A percentile compares a stretch with the other conserved stretches of the same genome.
phyloP scores from a whole-genome alignment of 2,329 filamentous ascomycete genomes.

The Aspergillus sp. region DNA sequence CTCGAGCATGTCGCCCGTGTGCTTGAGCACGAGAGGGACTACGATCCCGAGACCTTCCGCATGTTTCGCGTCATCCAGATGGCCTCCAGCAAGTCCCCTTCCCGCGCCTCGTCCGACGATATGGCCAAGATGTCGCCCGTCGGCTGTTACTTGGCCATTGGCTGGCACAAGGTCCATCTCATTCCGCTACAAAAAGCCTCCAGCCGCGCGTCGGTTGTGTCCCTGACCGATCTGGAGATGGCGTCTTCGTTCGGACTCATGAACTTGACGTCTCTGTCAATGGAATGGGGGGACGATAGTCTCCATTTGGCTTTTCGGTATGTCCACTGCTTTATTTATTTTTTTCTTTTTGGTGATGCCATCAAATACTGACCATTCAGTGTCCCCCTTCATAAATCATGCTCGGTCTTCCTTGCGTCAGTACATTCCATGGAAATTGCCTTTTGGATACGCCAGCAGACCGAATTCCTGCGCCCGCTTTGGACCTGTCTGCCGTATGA shows the following conservation, averaged over 20 bases:
- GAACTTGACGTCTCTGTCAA: constrained; percentile 49
- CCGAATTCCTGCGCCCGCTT: constrained; percentile 55
- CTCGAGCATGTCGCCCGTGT: constrained; percentile 54
- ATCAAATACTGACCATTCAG: constrained; percentile 26
- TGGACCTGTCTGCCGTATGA: constrained; percentile 56
- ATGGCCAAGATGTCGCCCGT: constrained; percentile 55
- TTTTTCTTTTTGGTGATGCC: too few species aligned
- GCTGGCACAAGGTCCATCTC: constrained; percentile 59
- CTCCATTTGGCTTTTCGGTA: constrained; percentile 57
- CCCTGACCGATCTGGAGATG: constrained; percentile 41
- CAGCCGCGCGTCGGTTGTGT: constrained; percentile 46
- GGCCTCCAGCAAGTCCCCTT: constrained; percentile 45
- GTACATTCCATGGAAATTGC: constrained; percentile 56
- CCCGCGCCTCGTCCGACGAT: constrained; percentile 55
- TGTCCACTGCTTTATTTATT: background rate
- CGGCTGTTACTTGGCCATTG: constrained; percentile 60
- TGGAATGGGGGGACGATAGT: constrained; percentile 55
- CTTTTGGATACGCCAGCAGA: constrained; percentile 50
- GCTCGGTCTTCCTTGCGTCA: constrained; percentile 53
- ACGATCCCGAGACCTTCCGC: constrained; percentile 57
- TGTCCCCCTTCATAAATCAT: constrained; percentile 46
- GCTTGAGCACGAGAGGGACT: constrained; percentile 58
- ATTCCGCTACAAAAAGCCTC: constrained; percentile 54
- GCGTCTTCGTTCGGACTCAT: constrained; percentile 54
- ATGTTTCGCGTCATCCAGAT: constrained; percentile 61